Evolutionary conservation across 2,329 filamentous ascomycete species (phyloP), one percentile per base, ranked within the genome.

Genomic region (Tolypocladium album): DNA sequence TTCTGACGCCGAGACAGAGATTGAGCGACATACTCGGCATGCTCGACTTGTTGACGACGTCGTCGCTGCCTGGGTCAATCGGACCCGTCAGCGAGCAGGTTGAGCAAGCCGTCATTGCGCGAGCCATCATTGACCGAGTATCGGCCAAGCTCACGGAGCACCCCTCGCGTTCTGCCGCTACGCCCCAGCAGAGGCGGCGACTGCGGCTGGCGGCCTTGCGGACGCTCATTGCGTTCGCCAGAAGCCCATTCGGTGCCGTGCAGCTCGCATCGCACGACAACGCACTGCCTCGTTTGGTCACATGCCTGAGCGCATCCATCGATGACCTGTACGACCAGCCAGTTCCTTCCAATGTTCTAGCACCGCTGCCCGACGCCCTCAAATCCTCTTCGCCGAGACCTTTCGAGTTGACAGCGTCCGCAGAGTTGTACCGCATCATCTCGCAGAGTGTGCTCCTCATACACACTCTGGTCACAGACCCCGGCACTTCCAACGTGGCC

Each of bases 221-320:
- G 55, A 79, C 84, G 2, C 73, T 88, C 17, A 76, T 80, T n/a
- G 76, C 81, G 2, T 87, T 92, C 69, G 82, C 84, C 1, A 75
- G 78, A 7, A 83, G 83, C n/a, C 74, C 80, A 0, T 84, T 88
- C 66, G 88, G 88, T 11, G 81, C 82, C 1, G 70, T 78, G 31
- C 82, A 88, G 55, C 79, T 97, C 11, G 88, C 88, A 0, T 75
- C 77, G 6, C 88, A 94, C 70, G 81, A 82, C 3, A 83, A 82
- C 47, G 85, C 86, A 15, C 83, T 96, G 20, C 90, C 89, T 1
- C 84, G 90, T 3, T 76, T 96, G 0, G 86, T 95, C 34, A 83
- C 85, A 34, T 84, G 88, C 4, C 70, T 84, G 17, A 78, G 76
- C 57, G 75, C 72, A 53, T 84, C 92, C 58, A 87, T 94, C 61